These are phyloP conservation scores for Leccinum pellstonianum DNA, from an alignment of 768 basidiomycete genomes.

Conservation along the genomic window DNA sequence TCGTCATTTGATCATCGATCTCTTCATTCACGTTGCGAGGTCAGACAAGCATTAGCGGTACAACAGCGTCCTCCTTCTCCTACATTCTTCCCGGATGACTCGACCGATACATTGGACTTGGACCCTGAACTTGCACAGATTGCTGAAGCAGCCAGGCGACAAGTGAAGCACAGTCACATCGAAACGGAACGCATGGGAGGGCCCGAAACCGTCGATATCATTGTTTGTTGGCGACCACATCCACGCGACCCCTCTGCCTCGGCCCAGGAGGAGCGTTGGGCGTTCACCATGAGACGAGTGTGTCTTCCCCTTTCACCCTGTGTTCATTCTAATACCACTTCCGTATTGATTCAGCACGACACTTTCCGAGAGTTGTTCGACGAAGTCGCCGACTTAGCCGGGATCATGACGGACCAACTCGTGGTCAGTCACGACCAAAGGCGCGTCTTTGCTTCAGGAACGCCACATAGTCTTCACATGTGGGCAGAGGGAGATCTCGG, in stretches of 20 bases:
- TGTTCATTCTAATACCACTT: background rate
- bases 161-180: conserved; percentile 25
- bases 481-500: conserved; percentile 70
- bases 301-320: conserved; percentile 15
- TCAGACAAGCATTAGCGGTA: conserved; percentile 49
- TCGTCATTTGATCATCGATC: background rate
- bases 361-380: conserved; percentile 65
- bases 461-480: conserved; percentile 61
- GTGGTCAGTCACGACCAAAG: conserved; percentile 60
- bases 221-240: conserved; percentile 66
- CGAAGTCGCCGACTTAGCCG: conserved; percentile 59
- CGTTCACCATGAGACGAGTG: conserved; percentile 61
- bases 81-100: conserved; percentile 40
- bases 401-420: conserved; percentile 48
- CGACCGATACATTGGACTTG: conserved; percentile 47
- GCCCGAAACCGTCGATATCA: conserved; percentile 44
- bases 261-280: conserved; percentile 42
- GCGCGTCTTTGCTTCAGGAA: conserved; percentile 67
- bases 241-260: conserved; percentile 46
- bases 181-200: conserved; percentile 32
- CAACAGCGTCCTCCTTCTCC: conserved; percentile 49
- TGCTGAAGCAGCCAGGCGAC: conserved; percentile 39
- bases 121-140: conserved; percentile 66
- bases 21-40: conserved; percentile 4
- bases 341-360: conserved; percentile 47